Base-by-base conservation (phyloP, 2,329 filamentous ascomycete genomes). In the Colletotrichum tanaceti region DNA sequence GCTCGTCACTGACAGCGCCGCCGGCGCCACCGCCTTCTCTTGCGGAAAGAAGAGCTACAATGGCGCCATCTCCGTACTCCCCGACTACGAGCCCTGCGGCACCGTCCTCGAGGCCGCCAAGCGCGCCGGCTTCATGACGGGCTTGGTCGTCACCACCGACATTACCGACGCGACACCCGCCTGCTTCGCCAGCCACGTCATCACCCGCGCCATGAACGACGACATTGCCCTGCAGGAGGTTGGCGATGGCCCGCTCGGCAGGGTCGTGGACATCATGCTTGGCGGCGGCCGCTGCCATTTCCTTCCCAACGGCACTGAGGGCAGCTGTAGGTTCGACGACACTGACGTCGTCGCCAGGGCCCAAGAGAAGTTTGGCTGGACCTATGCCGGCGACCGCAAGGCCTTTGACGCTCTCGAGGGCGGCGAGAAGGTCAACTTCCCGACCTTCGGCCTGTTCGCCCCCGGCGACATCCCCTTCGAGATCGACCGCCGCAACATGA, bases 41-140 rank as follows among this genome's bases (percentile, higher is more conserved):
- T 99, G 96, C 75, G 95, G 89, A 22, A 82, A 86, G 76, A 99
- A 99, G 87, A 97, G 91, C 78, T 99, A 99, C 83, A 99, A 99
- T 76, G 94, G 94, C 55, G 96, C 96, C 73, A 98, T 99, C 73
- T 92, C 93, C 11, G 91, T 97, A 62, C 85, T 97, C 18, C 94
- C 94, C 0, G 91, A 97, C 79, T 89, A 92, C 73, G 89, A 89
- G 38, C 93, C 96, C 5, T 99, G 96, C 78, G 96, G 95, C 9
- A 97, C 94, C 20, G 93, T 90, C 4, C 87, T 99, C 61, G 96
- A 99, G 82, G 96, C 96, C 4, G 96, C 96, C 44, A 97, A 98
- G 82, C 88, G 89, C 73, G 92, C 93, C 10, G 96, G 96, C 16
- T 98, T 98, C 77, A 91, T 90, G 80, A 99, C 96, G 2, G 96